Evolutionary conservation across 2,329 filamentous ascomycete genomes (phyloP).

Genomic region (Lizonia empirigonia): DNA sequence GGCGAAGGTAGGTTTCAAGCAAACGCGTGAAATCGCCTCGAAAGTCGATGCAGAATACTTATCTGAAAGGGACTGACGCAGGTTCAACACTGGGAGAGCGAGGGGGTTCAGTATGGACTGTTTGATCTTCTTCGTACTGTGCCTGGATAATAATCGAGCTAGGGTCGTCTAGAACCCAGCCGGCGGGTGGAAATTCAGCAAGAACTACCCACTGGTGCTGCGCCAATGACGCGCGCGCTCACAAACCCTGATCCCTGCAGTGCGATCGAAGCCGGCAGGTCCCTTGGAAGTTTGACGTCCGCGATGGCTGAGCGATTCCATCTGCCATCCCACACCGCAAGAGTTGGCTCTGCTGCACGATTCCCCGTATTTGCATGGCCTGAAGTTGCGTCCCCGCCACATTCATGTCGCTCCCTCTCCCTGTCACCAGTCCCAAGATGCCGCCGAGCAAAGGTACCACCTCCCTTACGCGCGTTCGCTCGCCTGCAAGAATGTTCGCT

Average conservation of each 20-base stretch:
- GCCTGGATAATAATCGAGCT: neutral
- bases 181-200: slow-evolving; percentile 10
- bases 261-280: slow-evolving; percentile 14
- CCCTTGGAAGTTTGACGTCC: slow-evolving; percentile 16
- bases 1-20: too few relatives aligned
- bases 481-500: slow-evolving; percentile 1
- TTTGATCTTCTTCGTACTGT: slow-evolving; percentile 4
- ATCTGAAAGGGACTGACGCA: too few relatives aligned
- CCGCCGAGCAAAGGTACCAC: slow-evolving; percentile 44
- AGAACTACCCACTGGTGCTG: neutral
- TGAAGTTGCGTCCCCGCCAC: slow-evolving; percentile 28
- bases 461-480: slow-evolving; percentile 8
- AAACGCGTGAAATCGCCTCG: too few relatives aligned
- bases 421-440: slow-evolving; percentile 47
- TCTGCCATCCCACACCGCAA: slow-evolving; percentile 17
- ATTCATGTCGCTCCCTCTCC: slow-evolving; percentile 46
- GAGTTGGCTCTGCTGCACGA: slow-evolving; percentile 14
- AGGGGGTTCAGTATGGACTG: too few relatives aligned
- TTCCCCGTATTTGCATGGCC: slow-evolving; percentile 19
- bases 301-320: slow-evolving; percentile 13
- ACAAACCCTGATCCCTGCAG: slow-evolving; percentile 10
- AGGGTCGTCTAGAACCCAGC: too few relatives aligned
- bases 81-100: too few relatives aligned
- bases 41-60: too few relatives aligned
- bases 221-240: slow-evolving; percentile 11